Conservation (phyloP, 2,329 filamentous ascomycete species). For the Ophiostoma australiae region DNA sequence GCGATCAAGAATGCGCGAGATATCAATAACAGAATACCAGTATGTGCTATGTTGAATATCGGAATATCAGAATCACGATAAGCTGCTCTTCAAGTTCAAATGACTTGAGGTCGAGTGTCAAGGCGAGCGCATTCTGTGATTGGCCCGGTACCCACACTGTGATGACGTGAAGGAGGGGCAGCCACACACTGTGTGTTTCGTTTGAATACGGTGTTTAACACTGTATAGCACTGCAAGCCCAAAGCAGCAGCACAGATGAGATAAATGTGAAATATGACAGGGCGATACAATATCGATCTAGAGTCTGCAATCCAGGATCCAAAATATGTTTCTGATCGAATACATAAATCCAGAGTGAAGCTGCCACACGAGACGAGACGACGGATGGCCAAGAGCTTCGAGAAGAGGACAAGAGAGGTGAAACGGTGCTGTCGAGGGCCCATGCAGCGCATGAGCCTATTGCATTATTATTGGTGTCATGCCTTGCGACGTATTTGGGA, state of each 20-base stretch:
- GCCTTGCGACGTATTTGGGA: too few relatives aligned
- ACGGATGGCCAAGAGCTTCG: neutral
- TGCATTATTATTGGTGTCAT: neutral
- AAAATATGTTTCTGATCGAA: too few relatives aligned
- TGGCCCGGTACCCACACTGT: neutral
- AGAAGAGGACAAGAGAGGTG: neutral
- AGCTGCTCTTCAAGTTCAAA: neutral
- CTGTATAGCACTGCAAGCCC: neutral
- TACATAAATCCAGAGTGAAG: neutral
- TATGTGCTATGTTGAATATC: too few relatives aligned
- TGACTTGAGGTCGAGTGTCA: neutral
- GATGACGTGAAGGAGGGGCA: conserved; percentile 11
- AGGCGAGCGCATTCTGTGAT: neutral
- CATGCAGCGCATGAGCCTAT: neutral
- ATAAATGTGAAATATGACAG: neutral
- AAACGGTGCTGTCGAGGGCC: neutral
- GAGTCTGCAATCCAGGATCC: neutral
- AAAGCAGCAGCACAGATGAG: neutral
- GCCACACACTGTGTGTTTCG: too few relatives aligned
- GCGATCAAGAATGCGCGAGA: neutral
- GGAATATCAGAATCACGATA: neutral
- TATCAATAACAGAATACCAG: neutral
- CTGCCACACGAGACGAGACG: neutral
- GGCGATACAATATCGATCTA: too few relatives aligned
- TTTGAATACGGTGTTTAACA: neutral